Evolutionary conservation across 2,329 filamentous ascomycete genomes (phyloP).

Genomic region (Colletotrichum melonis): DNA sequence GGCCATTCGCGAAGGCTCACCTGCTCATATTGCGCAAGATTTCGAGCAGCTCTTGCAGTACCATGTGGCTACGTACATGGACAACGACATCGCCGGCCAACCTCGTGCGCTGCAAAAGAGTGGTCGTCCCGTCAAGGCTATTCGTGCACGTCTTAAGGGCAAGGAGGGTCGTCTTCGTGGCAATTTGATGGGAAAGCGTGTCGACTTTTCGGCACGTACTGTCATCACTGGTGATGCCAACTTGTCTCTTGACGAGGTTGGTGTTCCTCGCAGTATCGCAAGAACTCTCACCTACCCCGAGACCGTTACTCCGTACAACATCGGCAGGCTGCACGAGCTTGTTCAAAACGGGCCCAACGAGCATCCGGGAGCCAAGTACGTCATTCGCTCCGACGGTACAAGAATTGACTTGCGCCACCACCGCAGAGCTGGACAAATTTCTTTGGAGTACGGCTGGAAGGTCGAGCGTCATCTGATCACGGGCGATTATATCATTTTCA

Average conservation of each 20-base stretch:
- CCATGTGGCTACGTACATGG: conserved; percentile 99
- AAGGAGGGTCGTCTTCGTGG: conserved; percentile 98
- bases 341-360: conserved; percentile 95
- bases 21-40: conserved; percentile 89
- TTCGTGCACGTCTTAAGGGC: conserved; percentile 96
- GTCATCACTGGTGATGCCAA: conserved; percentile 99
- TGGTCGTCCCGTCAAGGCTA: conserved; percentile 94
- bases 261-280: conserved; percentile 94
- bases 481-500: conserved; percentile 99
- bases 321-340: conserved; percentile 87
- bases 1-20: conserved; percentile 90
- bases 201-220: conserved; percentile 98
- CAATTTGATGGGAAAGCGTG: conserved; percentile 99
- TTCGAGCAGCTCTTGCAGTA: conserved; percentile 95
- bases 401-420: conserved; percentile 96
- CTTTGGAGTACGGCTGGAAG: conserved; percentile 96
- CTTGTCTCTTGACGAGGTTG: conserved; percentile 94
- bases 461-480: conserved; percentile 97
- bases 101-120: conserved; percentile 97
- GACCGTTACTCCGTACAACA: conserved; percentile 98
- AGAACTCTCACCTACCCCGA: conserved; percentile 95
- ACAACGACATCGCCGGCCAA: conserved; percentile 97
- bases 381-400: conserved; percentile 92
- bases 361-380: conserved; percentile 95
- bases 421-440: conserved; percentile 86